A percentile compares a stretch with the other conserved stretches of the same genome.
Evolutionary conservation across 108 stramenopile genomes (phyloP).

Genomic region (Discostella pseudostelligera): DNA sequence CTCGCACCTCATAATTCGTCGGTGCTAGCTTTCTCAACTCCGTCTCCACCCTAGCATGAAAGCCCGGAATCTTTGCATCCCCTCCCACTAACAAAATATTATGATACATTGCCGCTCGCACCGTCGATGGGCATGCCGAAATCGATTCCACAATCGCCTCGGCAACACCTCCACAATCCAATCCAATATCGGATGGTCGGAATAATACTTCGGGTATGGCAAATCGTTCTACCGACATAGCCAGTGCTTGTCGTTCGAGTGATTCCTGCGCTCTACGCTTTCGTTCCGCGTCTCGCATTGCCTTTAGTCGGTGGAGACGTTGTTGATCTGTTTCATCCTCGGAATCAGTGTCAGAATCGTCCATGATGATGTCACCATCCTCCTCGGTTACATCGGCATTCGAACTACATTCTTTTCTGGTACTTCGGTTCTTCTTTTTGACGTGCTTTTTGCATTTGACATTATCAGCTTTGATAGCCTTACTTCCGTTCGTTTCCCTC

Average conservation of each 20-base stretch:
- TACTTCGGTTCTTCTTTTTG: background rate
- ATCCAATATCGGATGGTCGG: constrained; percentile 87
- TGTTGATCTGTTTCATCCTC: constrained; percentile 78
- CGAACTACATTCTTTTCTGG: constrained; percentile 10
- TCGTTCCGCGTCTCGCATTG: constrained; percentile 66
- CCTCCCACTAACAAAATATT: constrained; percentile 87
- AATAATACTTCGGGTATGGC: constrained; percentile 92
- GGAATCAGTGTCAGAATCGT: constrained; percentile 53
- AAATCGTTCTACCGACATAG: constrained; percentile 89
- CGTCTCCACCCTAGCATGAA: constrained; percentile 60
- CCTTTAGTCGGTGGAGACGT: constrained; percentile 54
- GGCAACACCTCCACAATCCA: constrained; percentile 81
- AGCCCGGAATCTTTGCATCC: constrained; percentile 74
- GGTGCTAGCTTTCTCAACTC: constrained; percentile 80
- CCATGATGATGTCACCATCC: constrained; percentile 21
- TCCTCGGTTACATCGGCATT: constrained; percentile 13
- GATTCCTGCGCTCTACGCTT: constrained; percentile 54
- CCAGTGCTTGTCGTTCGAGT: constrained; percentile 72
- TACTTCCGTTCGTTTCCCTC: too few species aligned
- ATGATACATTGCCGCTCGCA: constrained; percentile 77
- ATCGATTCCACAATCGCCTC: constrained; percentile 83
- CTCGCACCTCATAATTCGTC: constrained; percentile 59
- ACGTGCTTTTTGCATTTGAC: too few species aligned
- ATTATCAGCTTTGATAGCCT: too few species aligned
- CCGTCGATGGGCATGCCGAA: constrained; percentile 61